phyloP scores from a whole-genome alignment of 176 grass and related monocot species.

The Hordeum vulgare region MorexV3_pseudomolecules_assembly NC_058523.1:559962619-559963118 shows the following conservation, averaged over 20 bases:
- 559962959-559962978: not conserved
- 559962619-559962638: not conserved
- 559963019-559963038: not conserved
- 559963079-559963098: too few species aligned
- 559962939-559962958: not conserved
- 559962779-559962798: conserved; percentile 30
- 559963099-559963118: not conserved
- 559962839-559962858: conserved; percentile 4
- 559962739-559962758: conserved; percentile 10
- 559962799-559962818: not conserved
- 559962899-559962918: not conserved
- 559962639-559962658: conserved; percentile 7
- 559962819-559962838: conserved; percentile 5
- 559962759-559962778: conserved; percentile 26
- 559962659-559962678: conserved; percentile 9
- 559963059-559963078: too few species aligned
- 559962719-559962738: not conserved
- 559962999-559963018: not conserved
- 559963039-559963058: too few species aligned
- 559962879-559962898: not conserved
- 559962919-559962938: not conserved
- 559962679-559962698: conserved; percentile 22
- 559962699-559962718: not conserved
- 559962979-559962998: not conserved
- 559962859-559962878: not conserved